phyloP scores from a whole-genome alignment of 441 rosid species.

The Rhodomyrtus psidioides region DNA sequence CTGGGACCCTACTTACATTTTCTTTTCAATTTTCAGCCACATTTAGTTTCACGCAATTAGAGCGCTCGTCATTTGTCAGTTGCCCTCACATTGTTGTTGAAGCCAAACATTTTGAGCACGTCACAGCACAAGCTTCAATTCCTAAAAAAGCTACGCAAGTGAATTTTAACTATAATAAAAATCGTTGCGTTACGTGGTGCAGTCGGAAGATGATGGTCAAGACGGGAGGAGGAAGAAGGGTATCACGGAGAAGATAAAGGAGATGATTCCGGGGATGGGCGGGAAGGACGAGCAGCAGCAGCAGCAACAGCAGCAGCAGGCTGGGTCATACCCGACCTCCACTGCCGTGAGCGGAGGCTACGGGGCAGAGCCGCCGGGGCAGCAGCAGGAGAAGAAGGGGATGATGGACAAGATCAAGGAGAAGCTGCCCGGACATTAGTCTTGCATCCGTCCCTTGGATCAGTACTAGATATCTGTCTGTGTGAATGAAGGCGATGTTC shows the following conservation, averaged over 20 bases:
- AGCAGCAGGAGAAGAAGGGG: background rate
- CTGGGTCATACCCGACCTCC: background rate
- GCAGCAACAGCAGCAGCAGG: background rate
- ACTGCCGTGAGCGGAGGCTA: background rate
- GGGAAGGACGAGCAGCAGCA: background rate
- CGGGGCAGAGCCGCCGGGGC: background rate
- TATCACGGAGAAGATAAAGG: slow-evolving; percentile 2
- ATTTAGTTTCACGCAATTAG: background rate
- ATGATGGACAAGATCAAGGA: slow-evolving; percentile 12
- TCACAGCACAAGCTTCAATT: background rate
- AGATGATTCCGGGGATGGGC: slow-evolving; percentile 1
- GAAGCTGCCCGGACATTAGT: slow-evolving; percentile 4
- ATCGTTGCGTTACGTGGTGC: background rate
- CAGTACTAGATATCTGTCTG: background rate
- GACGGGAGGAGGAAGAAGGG: slow-evolving; percentile 11
- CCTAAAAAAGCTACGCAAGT: background rate
- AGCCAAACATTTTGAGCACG: background rate
- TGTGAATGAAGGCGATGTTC: background rate
- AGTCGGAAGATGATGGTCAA: slow-evolving; percentile 7
- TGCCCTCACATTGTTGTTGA: background rate
- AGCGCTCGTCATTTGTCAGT: background rate
- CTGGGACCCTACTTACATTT: background rate
- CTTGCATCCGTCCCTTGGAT: background rate
- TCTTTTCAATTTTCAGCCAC: background rate
- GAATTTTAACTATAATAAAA: background rate